Evolutionary conservation across 148 eudicot genomes (phyloP).

Genomic region (Silene latifolia): DNA sequence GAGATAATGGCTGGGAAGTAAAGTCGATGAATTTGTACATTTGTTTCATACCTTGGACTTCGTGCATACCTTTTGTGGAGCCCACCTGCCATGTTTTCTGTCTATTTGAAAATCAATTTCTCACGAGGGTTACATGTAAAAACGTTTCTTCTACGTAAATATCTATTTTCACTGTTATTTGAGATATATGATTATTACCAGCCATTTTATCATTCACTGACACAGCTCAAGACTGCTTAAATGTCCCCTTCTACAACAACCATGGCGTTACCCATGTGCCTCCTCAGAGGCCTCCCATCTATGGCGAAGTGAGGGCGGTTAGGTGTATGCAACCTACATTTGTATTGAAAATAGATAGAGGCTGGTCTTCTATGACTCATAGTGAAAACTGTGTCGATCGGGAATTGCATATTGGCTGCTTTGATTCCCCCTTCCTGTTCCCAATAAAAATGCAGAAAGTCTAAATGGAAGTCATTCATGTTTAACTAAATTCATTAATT

Average conservation of each 20-base stretch:
- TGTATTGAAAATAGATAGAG: not conserved
- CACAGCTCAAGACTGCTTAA: not conserved
- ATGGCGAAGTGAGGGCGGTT: not conserved
- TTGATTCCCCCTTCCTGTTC: not conserved
- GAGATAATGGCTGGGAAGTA: no score
- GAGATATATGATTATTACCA: not conserved
- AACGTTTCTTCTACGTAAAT: not conserved
- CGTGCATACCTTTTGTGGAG: not conserved
- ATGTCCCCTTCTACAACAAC: not conserved
- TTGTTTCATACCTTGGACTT: no score
- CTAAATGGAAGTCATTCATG: no score
- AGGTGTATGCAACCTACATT: not conserved
- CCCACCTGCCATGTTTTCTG: no score
- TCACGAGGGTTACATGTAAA: not conserved
- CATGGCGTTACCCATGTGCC: not conserved
- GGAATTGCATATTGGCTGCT: not conserved
- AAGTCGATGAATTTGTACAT: no score
- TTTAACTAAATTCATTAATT: no score
- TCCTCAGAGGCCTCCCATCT: not conserved
- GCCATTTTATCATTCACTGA: not conserved
- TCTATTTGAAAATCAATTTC: no score
- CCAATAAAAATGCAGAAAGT: not conserved
- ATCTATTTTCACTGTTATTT: not conserved
- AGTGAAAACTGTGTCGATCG: not conserved
- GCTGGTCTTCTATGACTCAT: not conserved